phyloP scores from a whole-genome alignment of 805 yeast genomes.

The Suhomyces pyralidae region DNA sequence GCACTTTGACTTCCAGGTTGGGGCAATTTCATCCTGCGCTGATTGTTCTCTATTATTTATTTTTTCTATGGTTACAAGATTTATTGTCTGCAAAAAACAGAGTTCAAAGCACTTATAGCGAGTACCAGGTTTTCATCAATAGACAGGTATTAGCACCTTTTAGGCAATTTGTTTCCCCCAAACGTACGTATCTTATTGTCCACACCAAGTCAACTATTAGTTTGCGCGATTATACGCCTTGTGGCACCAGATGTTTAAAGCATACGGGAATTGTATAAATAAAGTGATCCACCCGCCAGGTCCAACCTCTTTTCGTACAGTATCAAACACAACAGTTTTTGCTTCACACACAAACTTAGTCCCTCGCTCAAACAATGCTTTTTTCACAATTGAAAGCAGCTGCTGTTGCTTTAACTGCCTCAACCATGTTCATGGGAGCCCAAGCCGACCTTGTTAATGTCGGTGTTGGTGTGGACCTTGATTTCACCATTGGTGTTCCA shows the following conservation, averaged over 20 bases:
- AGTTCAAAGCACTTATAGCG: neutral
- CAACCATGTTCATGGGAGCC: constrained; percentile 7
- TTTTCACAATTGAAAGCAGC: constrained; percentile 14
- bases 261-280: neutral
- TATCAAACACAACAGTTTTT: constrained; percentile 3
- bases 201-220: neutral
- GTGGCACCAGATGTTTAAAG: neutral
- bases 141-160: neutral
- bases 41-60: neutral
- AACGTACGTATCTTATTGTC: constrained; percentile 1
- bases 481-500: constrained; percentile 9
- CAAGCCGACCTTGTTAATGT: constrained; percentile 4
- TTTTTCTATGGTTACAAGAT: neutral
- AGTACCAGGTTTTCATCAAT: neutral
- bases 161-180: constrained; percentile 1
- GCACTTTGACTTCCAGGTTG: neutral
- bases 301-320: neutral
- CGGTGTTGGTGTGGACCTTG: constrained; percentile 9
- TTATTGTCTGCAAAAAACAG: constrained; percentile 1
- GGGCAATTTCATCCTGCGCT: constrained; percentile 1
- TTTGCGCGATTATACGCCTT: neutral
- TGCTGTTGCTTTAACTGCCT: constrained; percentile 9
- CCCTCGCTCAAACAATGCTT: constrained; percentile 10
- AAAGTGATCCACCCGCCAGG: neutral
- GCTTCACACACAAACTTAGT: constrained; percentile 1